Percentiles rank a stretch among this genome's conserved stretches.
Conservation (phyloP, 2,329 filamentous ascomycete species). For the Cytospora schulzeri region DNA sequence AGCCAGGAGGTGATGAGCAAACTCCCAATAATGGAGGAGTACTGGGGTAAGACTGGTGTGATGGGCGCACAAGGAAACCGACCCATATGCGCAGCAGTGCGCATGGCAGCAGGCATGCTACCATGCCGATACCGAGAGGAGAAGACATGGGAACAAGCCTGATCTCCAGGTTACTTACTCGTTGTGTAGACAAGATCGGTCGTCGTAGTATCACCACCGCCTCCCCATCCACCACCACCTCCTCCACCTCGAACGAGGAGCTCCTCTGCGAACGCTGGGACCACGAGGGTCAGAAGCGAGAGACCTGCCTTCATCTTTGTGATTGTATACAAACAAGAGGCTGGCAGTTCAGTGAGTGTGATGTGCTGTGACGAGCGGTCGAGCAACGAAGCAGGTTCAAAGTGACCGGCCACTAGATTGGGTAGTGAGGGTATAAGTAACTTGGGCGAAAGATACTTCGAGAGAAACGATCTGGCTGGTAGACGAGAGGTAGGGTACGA, state of each 20-base stretch:
- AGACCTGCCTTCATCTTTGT: slow-evolving; percentile 38
- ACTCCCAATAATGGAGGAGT: background rate
- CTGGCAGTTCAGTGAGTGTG: slow-evolving; percentile 25
- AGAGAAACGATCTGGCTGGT: slow-evolving; percentile 30
- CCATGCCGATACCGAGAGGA: too few species aligned
- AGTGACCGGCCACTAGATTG: slow-evolving; percentile 9
- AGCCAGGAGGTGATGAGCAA: background rate
- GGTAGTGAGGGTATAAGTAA: slow-evolving; percentile 34
- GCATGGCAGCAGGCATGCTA: background rate
- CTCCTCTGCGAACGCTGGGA: slow-evolving; percentile 34
- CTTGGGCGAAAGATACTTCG: slow-evolving; percentile 37
- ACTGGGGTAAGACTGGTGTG: background rate
- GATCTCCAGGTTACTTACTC: slow-evolving; percentile 7
- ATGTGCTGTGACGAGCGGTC: slow-evolving; percentile 2
- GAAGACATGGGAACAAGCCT: background rate
- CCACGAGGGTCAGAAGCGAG: slow-evolving; percentile 36
- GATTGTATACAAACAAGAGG: slow-evolving; percentile 12
- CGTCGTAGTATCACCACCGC: slow-evolving; percentile 23
- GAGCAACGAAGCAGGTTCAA: slow-evolving; percentile 3
- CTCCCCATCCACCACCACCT: slow-evolving; percentile 22
- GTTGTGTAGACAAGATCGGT: slow-evolving; percentile 30
- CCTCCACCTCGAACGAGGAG: slow-evolving; percentile 22
- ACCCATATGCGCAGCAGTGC: background rate
- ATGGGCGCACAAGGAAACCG: background rate
- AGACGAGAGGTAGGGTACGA: slow-evolving; percentile 26